Evolutionary conservation across 2,329 filamentous ascomycete genomes (phyloP).

Genomic region (Paramyrothecium roridum): DNA sequence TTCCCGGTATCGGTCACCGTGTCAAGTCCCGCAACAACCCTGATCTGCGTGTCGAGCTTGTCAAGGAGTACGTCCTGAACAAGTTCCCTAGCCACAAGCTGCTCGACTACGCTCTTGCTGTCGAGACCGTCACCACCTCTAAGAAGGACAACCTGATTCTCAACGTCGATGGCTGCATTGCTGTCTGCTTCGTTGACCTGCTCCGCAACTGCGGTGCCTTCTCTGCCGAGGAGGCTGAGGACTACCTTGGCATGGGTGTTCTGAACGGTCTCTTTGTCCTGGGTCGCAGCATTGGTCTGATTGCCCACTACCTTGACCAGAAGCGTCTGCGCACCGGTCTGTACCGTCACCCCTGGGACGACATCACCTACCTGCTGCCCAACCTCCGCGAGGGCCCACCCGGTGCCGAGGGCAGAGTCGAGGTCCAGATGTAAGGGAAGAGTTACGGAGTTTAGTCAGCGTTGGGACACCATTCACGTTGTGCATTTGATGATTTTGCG

Average conservation of each 20-base stretch:
- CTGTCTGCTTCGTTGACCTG: conserved; percentile 97
- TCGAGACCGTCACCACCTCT: conserved; percentile 96
- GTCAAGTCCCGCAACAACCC: conserved; percentile 99
- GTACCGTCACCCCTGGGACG: conserved; percentile 99
- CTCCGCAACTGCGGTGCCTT: conserved; percentile 98
- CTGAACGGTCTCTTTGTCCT: conserved; percentile 99
- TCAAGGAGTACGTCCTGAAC: conserved; percentile 97
- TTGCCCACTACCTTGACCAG: conserved; percentile 99
- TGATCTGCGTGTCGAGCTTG: conserved; percentile 97
- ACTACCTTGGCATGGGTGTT: conserved; percentile 98
- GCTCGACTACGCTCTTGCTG: conserved; percentile 96
- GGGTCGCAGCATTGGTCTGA: conserved; percentile 94
- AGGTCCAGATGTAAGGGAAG: conserved; percentile 68
- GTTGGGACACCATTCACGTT: conserved; percentile 3
- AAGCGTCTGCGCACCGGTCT: conserved; percentile 98
- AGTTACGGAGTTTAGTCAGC: neutral
- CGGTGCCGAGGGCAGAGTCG: conserved; percentile 81
- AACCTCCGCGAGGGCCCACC: conserved; percentile 68
- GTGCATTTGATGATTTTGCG: conserved; percentile 30
- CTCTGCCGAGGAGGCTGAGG: conserved; percentile 92
- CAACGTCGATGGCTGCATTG: conserved; percentile 97
- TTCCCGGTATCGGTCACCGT: conserved; percentile 97
- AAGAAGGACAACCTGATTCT: conserved; percentile 99
- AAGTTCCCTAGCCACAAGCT: conserved; percentile 98
- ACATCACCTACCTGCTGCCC: conserved; percentile 92